Conservation (phyloP, 495 filamentous ascomycete genomes). For the Lasiosphaeria hispida region DNA sequence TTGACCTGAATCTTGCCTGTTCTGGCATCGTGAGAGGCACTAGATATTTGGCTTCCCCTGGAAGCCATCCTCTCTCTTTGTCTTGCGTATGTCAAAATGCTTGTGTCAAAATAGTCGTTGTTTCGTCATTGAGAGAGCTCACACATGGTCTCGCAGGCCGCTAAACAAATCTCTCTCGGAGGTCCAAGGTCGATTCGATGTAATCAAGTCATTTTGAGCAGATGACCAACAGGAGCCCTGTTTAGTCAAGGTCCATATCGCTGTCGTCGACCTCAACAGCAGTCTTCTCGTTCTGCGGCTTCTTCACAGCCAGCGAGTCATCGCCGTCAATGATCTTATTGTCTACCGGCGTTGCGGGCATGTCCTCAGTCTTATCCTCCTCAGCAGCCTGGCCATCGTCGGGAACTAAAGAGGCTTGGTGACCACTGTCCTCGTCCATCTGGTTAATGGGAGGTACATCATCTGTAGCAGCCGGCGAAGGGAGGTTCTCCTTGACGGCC, state of each 20-base stretch:
- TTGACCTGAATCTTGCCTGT: no score
- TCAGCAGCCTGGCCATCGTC: slow-evolving; percentile 9
- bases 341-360: slow-evolving; percentile 23
- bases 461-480: slow-evolving; percentile 27
- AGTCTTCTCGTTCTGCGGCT: slow-evolving; percentile 22
- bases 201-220: no score
- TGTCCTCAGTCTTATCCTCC: neutral
- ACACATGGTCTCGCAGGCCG: no score
- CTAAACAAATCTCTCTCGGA: no score
- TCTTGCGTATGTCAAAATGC: no score
- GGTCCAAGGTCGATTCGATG: no score
- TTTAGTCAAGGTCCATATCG: slow-evolving; percentile 23
- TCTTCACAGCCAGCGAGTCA: slow-evolving; percentile 16
- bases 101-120: no score
- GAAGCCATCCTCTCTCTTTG: no score
- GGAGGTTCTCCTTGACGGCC: slow-evolving; percentile 14
- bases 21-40: no score
- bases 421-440: slow-evolving; percentile 23
- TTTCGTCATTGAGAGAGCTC: no score
- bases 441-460: slow-evolving; percentile 23
- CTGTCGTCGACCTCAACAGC: slow-evolving; percentile 21
- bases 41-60: no score
- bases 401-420: slow-evolving; percentile 12
- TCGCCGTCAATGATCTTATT: neutral
- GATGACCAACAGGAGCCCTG: no score